Evolutionary conservation across 371 early-diverging fungal genomes (phyloP).

Genomic region (Mortierella sp.): DNA sequence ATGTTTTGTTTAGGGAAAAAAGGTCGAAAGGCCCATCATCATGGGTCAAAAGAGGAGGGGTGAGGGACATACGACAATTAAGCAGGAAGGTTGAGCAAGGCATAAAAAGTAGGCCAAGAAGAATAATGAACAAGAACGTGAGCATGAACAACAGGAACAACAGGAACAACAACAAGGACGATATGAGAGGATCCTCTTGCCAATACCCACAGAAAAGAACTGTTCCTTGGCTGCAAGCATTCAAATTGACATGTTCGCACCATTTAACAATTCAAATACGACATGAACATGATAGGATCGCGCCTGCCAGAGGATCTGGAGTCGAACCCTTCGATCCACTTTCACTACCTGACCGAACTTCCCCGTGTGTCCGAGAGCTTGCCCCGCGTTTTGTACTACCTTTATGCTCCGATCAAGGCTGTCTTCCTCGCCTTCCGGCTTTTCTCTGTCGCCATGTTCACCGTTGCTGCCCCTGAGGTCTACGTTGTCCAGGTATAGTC

Average conservation of each 20-base stretch:
- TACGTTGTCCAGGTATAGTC: conserved; percentile 87
- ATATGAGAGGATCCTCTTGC: no score
- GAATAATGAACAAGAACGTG: no score
- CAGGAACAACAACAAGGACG: background rate
- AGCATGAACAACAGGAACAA: background rate
- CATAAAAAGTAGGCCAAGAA: no score
- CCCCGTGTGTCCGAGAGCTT: conserved; percentile 66
- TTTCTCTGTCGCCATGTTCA: conserved; percentile 61
- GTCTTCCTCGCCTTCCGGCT: conserved; percentile 61
- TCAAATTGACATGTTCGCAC: background rate
- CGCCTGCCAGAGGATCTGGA: conserved; percentile 51
- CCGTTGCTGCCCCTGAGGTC: conserved; percentile 65
- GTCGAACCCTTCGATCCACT: conserved; percentile 50
- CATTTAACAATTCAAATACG: background rate
- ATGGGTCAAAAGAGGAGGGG: no score
- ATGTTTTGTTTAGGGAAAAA: background rate
- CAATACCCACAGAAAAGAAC: background rate
- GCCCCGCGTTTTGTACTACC: conserved; percentile 66
- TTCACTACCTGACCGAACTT: conserved; percentile 41
- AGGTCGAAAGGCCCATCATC: no score
- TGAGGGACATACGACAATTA: no score
- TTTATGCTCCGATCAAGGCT: conserved; percentile 79
- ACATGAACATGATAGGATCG: conserved; percentile 36
- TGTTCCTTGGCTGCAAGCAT: background rate
- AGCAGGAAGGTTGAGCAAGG: no score